Percentiles rank a stretch among this genome's conserved stretches.
Evolutionary conservation across 805 yeast species (phyloP).

Genomic region (Myxozyma neotropica): DNA sequence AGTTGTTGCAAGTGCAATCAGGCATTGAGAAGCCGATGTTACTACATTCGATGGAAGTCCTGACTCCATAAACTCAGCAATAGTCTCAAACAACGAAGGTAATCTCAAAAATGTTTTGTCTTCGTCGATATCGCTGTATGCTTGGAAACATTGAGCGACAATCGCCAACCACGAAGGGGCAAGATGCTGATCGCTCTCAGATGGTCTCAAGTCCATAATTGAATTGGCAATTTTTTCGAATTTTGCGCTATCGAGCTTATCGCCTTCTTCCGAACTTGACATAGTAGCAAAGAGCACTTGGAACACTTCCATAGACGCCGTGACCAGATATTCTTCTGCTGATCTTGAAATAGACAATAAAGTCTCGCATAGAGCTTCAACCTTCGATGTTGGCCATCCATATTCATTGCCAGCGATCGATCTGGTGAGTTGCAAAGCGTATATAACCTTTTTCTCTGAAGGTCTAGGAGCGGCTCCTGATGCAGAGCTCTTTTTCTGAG

Average conservation of each 20-base stretch:
- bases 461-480: conserved; percentile 31
- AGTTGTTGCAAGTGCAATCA: conserved; percentile 74
- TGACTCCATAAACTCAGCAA: conserved; percentile 67
- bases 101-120: conserved; percentile 56
- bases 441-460: conserved; percentile 54
- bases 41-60: conserved; percentile 62
- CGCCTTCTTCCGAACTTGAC: conserved; percentile 50
- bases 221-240: conserved; percentile 66
- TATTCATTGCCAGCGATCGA: conserved; percentile 65
- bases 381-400: conserved; percentile 76
- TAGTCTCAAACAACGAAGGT: conserved; percentile 57
- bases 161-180: conserved; percentile 96
- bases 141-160: conserved; percentile 73
- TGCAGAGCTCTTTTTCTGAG: conserved; percentile 43
- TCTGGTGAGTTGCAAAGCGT: conserved; percentile 72
- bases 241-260: conserved; percentile 57
- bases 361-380: conserved; percentile 74
- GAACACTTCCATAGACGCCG: conserved; percentile 80
- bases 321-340: conserved; percentile 81
- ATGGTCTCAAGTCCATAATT: conserved; percentile 78
- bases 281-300: conserved; percentile 74
- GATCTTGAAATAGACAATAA: conserved; percentile 76
- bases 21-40: conserved; percentile 81
- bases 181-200: conserved; percentile 77
- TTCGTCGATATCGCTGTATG: conserved; percentile 58